Conservation (phyloP, 768 basidiomycete genomes). For the Boletus patriciae region DNA sequence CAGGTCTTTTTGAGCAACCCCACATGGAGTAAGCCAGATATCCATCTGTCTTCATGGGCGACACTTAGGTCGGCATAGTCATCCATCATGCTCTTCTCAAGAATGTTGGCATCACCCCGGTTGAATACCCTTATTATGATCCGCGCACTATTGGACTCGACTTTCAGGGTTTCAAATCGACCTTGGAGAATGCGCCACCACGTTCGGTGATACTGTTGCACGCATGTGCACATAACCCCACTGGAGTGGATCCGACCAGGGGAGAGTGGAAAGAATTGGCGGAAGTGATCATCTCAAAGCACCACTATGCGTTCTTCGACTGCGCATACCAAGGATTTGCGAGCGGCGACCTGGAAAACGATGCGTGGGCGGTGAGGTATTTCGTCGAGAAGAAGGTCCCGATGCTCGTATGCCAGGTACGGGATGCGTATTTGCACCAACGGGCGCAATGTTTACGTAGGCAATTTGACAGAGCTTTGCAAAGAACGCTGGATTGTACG, state of each 20-base stretch:
- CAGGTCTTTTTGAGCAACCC: constrained; percentile 86
- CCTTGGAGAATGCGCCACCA: constrained; percentile 62
- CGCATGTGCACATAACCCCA: constrained; percentile 96
- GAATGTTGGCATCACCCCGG: constrained; percentile 85
- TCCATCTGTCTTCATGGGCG: neutral
- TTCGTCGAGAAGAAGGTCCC: constrained; percentile 77
- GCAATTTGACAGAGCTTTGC: constrained; percentile 76
- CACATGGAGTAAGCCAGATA: constrained; percentile 76
- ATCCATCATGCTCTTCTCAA: constrained; percentile 91
- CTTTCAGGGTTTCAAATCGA: constrained; percentile 61
- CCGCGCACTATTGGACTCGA: constrained; percentile 87
- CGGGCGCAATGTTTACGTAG: constrained; percentile 10
- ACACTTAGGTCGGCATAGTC: constrained; percentile 40
- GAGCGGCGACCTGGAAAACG: constrained; percentile 85
- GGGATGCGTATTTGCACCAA: neutral
- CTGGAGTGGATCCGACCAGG: constrained; percentile 88
- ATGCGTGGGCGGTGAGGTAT: constrained; percentile 88
- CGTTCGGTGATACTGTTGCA: constrained; percentile 89
- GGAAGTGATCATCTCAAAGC: constrained; percentile 64
- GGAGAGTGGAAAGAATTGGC: constrained; percentile 86
- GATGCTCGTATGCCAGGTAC: constrained; percentile 84
- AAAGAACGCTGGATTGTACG: constrained; percentile 94
- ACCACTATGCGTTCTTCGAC: constrained; percentile 92
- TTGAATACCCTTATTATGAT: constrained; percentile 94
- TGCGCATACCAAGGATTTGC: constrained; percentile 98